Evolutionary conservation across 148 eudicot genomes (phyloP), one percentile per base, ranked within the genome.

Genomic region (Nyssa sinensis): DNA sequence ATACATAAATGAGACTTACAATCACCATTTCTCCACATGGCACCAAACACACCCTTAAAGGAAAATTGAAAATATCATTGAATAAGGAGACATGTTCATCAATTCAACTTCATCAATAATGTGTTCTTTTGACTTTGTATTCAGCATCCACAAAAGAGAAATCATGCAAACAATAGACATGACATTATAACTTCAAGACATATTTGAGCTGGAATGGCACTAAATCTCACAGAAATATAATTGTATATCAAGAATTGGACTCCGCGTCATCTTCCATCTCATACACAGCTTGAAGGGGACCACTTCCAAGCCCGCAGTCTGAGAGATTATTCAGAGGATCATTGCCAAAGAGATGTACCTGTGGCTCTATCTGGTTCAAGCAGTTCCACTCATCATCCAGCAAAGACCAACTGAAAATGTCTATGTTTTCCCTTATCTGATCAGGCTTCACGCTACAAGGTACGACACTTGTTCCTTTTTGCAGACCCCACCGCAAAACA

Each of bases 401-500:
- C 75, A 79, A 70, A 16, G 66, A 63, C 82, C 82, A 79, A 27
- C 35, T 74, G 78, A 74, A 79, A 55, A 79, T 79, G 70, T 79
- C 82, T 13, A 64, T 62, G 75, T 69, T 79, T 67, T 72, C 57
- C 39, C 41, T 74, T 69, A 79, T 79, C 65, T 78, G 69, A 7
- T 79, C 82, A 30, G 75, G 82, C 74, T 64, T 79, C 34, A 79
- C 74, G 53, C 78, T 79, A 55, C 74, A 79, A 14, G 82, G 82
- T 16, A 79, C 66, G 8, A 79, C 82, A 58, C 82, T 79, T 16
- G 82, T 79, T 34, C 82, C 82, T 65, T 78, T 74, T 33, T 79
- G 78, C 51, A 79, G 33, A 69, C 82, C 82, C 82, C 82, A 79
- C 67, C 82, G 67, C 82, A 79, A 65, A 27, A 79, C 70, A 63